Conservation (phyloP, 2,329 filamentous ascomycete genomes). For the Alternaria longipes region DNA sequence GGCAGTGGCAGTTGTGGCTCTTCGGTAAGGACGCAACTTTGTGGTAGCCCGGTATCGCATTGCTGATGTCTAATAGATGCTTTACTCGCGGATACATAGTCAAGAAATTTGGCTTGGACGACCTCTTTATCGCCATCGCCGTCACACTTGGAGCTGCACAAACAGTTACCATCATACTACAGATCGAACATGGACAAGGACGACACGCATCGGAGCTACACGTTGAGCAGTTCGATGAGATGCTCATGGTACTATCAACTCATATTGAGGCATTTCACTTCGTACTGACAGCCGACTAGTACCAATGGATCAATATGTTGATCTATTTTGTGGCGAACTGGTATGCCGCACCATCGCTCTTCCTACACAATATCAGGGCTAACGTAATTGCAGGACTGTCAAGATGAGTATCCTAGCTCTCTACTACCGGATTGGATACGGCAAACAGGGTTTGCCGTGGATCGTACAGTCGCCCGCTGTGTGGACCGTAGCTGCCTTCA, state of each 20-base stretch:
- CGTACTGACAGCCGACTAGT: conserved; percentile 25
- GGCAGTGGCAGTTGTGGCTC: conserved; percentile 33
- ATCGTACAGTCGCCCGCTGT: conserved; percentile 34
- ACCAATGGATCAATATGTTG: conserved; percentile 39
- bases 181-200: conserved; percentile 38
- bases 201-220: conserved; percentile 29
- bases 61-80: conserved; percentile 27
- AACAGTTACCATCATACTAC: conserved; percentile 35
- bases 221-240: conserved; percentile 28
- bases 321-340: conserved; percentile 42
- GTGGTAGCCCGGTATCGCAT: neutral
- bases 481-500: conserved; percentile 30
- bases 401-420: conserved; percentile 44
- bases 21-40: conserved; percentile 22
- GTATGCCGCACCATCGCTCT: conserved; percentile 16
- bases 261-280: no score
- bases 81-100: conserved; percentile 38
- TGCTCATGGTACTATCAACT: conserved; percentile 31
- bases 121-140: conserved; percentile 38
- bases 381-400: conserved; percentile 30
- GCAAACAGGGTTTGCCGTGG: conserved; percentile 34
- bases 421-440: conserved; percentile 39
- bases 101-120: conserved; percentile 38
- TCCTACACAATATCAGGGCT: neutral
- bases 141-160: conserved; percentile 36